Evolutionary conservation across 495 filamentous ascomycete species (phyloP).

Genomic region (Penicillium chermesinum): DNA sequence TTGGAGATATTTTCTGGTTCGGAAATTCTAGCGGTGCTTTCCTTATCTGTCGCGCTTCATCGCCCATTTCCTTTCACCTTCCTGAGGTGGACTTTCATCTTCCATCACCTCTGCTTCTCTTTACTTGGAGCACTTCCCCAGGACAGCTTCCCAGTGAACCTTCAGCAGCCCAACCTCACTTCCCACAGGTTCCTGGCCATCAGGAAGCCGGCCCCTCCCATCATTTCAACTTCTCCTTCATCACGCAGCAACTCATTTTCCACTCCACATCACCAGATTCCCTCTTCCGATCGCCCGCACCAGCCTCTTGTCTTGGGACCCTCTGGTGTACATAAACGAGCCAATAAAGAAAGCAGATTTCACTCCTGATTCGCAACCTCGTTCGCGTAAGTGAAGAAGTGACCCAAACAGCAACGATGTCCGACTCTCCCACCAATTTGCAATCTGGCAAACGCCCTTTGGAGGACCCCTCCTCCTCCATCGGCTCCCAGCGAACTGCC

Average conservation of each 20-base stretch:
- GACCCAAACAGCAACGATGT: slow-evolving; percentile 46
- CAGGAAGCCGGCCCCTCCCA: slow-evolving; percentile 6
- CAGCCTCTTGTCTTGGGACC: slow-evolving; percentile 87
- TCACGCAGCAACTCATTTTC: too few species aligned
- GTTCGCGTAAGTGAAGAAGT: slow-evolving; percentile 38
- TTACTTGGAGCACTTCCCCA: neutral
- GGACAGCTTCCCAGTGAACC: neutral
- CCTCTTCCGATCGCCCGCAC: slow-evolving; percentile 54
- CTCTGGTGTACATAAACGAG: slow-evolving; percentile 84
- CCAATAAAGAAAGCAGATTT: slow-evolving; percentile 45
- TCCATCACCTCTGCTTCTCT: neutral
- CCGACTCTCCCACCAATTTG: slow-evolving; percentile 56
- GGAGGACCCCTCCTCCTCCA: slow-evolving; percentile 92
- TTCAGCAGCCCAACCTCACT: neutral
- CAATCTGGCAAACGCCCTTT: slow-evolving; percentile 86
- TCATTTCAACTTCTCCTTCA: slow-evolving; percentile 31
- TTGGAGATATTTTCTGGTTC: neutral
- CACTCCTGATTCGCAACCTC: slow-evolving; percentile 42
- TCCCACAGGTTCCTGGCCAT: neutral
- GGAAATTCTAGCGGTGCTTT: neutral
- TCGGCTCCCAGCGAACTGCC: slow-evolving; percentile 87
- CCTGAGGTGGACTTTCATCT: slow-evolving; percentile 2
- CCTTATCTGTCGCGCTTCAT: neutral
- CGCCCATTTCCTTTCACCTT: neutral
- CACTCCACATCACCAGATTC: slow-evolving; percentile 43